Conservation (phyloP, 2,329 filamentous ascomycete genomes). For the Biscogniauxia marginata region DNA sequence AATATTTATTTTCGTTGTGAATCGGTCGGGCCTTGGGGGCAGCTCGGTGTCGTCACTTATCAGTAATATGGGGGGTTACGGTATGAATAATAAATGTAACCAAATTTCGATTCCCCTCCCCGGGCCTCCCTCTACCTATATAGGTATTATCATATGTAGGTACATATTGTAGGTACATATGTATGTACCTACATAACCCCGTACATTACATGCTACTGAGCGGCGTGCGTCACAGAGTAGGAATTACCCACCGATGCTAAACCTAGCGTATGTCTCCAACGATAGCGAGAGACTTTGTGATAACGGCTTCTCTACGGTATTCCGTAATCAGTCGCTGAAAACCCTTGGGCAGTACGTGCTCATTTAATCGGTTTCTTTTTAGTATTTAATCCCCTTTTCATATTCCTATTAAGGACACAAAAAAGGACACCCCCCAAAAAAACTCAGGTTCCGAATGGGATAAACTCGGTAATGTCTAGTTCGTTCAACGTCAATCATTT, state of each 20-base stretch:
- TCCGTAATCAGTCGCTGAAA: no score
- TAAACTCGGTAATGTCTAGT: neutral
- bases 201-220: neutral
- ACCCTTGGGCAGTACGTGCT: no score
- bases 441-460: neutral
- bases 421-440: neutral
- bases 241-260: neutral
- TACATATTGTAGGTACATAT: neutral
- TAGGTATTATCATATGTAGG: no score
- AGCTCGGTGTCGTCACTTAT: neutral
- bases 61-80: neutral
- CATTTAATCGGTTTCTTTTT: neutral
- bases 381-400: neutral
- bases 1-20: neutral
- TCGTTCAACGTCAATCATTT: neutral
- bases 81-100: neutral
- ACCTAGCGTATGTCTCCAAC: neutral
- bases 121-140: neutral
- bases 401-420: neutral
- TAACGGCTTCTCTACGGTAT: neutral
- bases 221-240: neutral
- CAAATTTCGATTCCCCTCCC: neutral
- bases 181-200: neutral
- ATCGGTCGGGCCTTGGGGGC: neutral
- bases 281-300: neutral